These are phyloP conservation scores for Sporothrix protearum DNA, from an alignment of 2,329 filamentous ascomycete species.

Conservation along the genomic window DNA sequence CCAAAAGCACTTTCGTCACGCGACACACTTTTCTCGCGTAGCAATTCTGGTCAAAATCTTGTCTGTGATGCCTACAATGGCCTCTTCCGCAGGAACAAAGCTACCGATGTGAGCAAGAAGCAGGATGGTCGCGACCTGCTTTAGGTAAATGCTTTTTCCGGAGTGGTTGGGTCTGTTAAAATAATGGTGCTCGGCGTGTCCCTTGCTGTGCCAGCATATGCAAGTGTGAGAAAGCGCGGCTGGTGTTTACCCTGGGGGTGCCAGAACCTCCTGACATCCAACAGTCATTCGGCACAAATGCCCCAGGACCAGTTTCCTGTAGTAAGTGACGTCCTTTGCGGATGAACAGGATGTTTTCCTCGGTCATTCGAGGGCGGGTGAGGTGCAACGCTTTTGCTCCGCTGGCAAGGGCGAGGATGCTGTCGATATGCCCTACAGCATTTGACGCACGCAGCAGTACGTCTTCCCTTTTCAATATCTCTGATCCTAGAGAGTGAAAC, in stretches of 20 bases:
- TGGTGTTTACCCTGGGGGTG: conserved; percentile 26
- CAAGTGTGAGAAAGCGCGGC: too few species aligned
- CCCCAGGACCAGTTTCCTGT: conserved; percentile 76
- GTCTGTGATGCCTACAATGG: conserved; percentile 81
- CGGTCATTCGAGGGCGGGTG: conserved; percentile 64
- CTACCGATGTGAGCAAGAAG: conserved; percentile 92
- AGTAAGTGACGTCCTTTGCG: conserved; percentile 78
- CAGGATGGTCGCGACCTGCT: conserved; percentile 84
- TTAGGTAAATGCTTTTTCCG: conserved; percentile 93
- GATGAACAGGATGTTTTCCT: conserved; percentile 68
- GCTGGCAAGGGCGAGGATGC: conserved; percentile 72
- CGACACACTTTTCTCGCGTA: conserved; percentile 61
- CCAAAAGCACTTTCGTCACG: conserved; percentile 60
- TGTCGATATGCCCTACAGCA: conserved; percentile 81
- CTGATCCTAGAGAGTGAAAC: conserved; percentile 69
- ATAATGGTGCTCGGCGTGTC: conserved; percentile 64
- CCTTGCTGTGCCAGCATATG: background rate
- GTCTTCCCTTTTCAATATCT: conserved; percentile 65
- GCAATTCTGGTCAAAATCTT: conserved; percentile 85
- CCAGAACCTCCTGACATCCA: conserved; percentile 60
- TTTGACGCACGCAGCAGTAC: conserved; percentile 68
- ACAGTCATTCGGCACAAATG: conserved; percentile 81
- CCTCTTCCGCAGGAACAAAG: conserved; percentile 77
- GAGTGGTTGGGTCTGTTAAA: conserved; percentile 95
- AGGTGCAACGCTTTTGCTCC: conserved; percentile 74